phyloP scores from a whole-genome alignment of 2,329 filamentous ascomycete genomes.

The Nigrograna mackinnonii region DNA sequence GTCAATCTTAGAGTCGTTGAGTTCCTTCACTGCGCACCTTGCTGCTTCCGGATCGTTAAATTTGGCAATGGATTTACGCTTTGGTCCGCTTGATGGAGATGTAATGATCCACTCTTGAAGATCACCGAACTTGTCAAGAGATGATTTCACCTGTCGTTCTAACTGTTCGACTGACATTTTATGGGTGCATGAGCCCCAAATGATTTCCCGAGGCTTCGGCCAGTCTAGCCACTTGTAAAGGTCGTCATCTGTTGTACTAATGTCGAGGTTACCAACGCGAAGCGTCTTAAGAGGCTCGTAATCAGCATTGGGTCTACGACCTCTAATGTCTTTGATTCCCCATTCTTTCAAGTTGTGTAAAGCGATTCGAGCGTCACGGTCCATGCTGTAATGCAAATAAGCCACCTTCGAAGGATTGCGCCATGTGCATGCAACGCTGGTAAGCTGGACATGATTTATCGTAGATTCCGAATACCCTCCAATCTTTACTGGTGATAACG shows the following conservation, averaged over 20 bases:
- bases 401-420: constrained; percentile 12
- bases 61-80: constrained; percentile 11
- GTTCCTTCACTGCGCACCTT: constrained; percentile 8
- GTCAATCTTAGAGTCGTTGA: constrained; percentile 9
- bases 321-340: not conserved
- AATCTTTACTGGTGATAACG: constrained; percentile 1
- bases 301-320: constrained; percentile 1
- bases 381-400: constrained; percentile 7
- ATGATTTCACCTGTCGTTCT: constrained; percentile 4
- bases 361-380: not conserved
- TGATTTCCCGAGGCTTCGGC: constrained; percentile 3
- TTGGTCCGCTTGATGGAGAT: not conserved
- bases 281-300: constrained; percentile 5
- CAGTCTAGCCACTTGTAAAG: constrained; percentile 4
- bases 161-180: constrained; percentile 2
- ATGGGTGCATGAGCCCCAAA: constrained; percentile 4
- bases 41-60: constrained; percentile 13
- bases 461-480: constrained; percentile 8
- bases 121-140: constrained; percentile 6
- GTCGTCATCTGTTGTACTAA: not conserved
- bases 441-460: constrained; percentile 20
- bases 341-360: not conserved
- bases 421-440: constrained; percentile 17
- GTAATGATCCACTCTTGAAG: constrained; percentile 7
- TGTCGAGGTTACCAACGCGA: constrained; percentile 9